These are phyloP conservation scores for Chytriomyces hyalinus DNA, from an alignment of 192 early-diverging fungal species.

Conservation along the genomic window DNA sequence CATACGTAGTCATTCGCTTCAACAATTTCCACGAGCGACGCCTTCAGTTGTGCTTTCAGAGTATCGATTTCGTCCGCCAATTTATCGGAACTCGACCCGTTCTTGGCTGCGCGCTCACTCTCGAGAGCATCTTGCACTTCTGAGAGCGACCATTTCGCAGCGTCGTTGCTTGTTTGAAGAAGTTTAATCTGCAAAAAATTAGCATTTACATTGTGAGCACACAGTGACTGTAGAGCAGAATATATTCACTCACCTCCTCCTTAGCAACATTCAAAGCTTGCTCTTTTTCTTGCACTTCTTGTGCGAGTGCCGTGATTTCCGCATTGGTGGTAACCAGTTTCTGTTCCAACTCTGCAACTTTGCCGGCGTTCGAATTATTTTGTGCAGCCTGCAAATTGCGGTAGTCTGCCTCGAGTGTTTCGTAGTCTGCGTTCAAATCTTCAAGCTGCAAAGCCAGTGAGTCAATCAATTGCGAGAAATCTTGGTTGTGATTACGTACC, in stretches of 20 bases:
- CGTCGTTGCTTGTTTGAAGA: slow-evolving; percentile 3
- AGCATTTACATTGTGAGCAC: neutral
- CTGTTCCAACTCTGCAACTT: neutral
- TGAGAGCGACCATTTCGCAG: slow-evolving; percentile 10
- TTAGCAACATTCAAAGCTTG: neutral
- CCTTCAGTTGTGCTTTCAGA: slow-evolving; percentile 4
- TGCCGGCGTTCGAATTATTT: no score
- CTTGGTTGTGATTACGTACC: neutral
- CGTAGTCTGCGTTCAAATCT: slow-evolving; percentile 4
- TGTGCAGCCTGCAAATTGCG: no score
- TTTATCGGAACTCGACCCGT: no score
- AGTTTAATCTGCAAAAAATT: neutral
- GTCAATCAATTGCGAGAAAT: no score
- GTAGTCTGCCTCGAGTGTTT: neutral
- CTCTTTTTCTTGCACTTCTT: neutral
- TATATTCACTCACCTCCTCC: neutral
- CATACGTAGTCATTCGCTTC: slow-evolving; percentile 32
- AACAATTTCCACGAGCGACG: slow-evolving; percentile 14
- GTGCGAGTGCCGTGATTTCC: neutral
- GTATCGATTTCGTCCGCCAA: neutral
- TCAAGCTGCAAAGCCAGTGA: neutral
- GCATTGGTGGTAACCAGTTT: neutral
- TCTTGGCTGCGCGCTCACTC: neutral
- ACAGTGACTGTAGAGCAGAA: neutral
- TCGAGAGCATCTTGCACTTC: neutral